Percentiles rank a stretch among this genome's conserved stretches.
Conservation (phyloP, 306 rosid species). For the Glycine tomentella region DNA sequence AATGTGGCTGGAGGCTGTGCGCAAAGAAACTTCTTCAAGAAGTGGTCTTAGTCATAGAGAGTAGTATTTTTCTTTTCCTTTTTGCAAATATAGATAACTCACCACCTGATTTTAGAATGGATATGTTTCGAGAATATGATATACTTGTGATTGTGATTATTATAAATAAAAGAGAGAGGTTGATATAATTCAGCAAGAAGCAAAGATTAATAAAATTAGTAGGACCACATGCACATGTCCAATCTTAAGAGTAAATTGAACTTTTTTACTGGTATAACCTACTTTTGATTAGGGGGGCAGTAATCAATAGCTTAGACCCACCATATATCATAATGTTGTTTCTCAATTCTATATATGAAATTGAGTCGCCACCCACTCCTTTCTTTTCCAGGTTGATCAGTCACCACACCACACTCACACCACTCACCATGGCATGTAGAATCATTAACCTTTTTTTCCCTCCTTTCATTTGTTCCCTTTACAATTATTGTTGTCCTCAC, state of each 20-base stretch:
- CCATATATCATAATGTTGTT: conserved; percentile 60
- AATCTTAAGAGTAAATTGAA: conserved; percentile 54
- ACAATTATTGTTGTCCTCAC: conserved; percentile 45
- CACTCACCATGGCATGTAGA: conserved; percentile 18
- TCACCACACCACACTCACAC: conserved; percentile 40
- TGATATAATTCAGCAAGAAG: background rate
- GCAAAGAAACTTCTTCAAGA: conserved; percentile 25
- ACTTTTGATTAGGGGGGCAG: conserved; percentile 50
- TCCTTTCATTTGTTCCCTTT: background rate
- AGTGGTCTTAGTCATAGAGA: background rate
- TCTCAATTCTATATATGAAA: conserved; percentile 34
- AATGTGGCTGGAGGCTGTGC: conserved; percentile 31
- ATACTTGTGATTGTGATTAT: background rate
- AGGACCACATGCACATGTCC: conserved; percentile 48
- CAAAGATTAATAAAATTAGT: conserved; percentile 8
- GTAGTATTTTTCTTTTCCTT: background rate
- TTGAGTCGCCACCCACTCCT: conserved; percentile 52
- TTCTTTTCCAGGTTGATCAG: conserved; percentile 51
- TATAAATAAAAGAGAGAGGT: background rate
- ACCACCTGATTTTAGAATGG: background rate
- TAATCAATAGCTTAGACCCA: conserved; percentile 60
- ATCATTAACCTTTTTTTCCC: conserved; percentile 51
- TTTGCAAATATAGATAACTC: background rate
- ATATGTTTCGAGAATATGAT: conserved; percentile 22
- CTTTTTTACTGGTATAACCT: conserved; percentile 49